These are phyloP conservation scores for Ceratobasidium theobromae DNA, from an alignment of 1,284 basidiomycete species.

Conservation along the genomic window DNA sequence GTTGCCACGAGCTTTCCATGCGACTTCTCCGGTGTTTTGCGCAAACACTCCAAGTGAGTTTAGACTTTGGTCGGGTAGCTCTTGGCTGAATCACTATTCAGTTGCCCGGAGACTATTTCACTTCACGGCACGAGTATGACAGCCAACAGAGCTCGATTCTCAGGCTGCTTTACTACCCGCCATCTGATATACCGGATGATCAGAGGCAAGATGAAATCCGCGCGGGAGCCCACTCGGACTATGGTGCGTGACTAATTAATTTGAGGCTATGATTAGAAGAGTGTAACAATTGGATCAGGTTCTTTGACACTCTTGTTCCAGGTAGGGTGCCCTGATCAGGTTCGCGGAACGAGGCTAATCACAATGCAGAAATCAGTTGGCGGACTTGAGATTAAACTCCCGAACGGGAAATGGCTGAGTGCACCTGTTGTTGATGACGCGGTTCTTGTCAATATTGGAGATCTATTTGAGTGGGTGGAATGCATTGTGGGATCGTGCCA, in stretches of 20 bases:
- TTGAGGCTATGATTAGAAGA: neutral
- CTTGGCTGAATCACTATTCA: neutral
- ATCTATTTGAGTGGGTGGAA: slow-evolving; percentile 31
- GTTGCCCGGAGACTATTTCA: slow-evolving; percentile 37
- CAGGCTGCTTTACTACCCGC: slow-evolving; percentile 36
- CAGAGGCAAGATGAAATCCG: slow-evolving; percentile 30
- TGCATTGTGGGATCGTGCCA: neutral
- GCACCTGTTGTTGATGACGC: slow-evolving; percentile 34
- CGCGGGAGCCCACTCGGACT: slow-evolving; percentile 37
- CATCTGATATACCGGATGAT: slow-evolving; percentile 20
- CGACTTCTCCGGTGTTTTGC: slow-evolving; percentile 35
- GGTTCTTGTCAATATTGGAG: slow-evolving; percentile 33
- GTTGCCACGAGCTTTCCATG: slow-evolving; percentile 36
- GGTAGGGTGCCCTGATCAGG: slow-evolving; percentile 1
- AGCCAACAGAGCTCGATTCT: slow-evolving; percentile 32
- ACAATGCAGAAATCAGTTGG: slow-evolving; percentile 32
- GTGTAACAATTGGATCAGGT: slow-evolving; percentile 7
- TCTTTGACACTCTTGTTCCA: slow-evolving; percentile 37
- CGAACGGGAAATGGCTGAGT: slow-evolving; percentile 34
- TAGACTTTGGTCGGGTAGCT: neutral
- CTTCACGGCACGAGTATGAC: slow-evolving; percentile 31
- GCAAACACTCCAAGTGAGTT: slow-evolving; percentile 30
- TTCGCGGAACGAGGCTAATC: neutral
- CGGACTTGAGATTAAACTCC: slow-evolving; percentile 36
- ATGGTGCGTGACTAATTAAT: slow-evolving; percentile 27